Evolutionary conservation across 2,329 filamentous ascomycete species (phyloP), one percentile per base, ranked within the genome.

Genomic region (Penicillium sp.): DNA sequence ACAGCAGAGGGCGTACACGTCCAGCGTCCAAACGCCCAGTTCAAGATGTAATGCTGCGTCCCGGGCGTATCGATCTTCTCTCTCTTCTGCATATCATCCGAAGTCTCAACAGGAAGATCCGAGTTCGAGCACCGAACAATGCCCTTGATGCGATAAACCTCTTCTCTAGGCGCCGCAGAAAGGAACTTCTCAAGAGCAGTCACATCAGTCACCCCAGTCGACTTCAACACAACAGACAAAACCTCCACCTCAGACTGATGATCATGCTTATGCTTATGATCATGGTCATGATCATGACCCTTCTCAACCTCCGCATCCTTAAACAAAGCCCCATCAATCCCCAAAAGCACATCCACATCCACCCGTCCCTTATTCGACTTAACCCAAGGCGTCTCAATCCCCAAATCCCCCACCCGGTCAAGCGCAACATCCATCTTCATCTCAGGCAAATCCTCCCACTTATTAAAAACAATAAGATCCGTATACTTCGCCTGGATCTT

Each of bases 11-110:
- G 80, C 1, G 92, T 95, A 68, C 93, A 96, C 0, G 86, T 96
- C 93, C 94, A 99, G 29, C 94, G 83, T 0, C 92, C 92, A 75
- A 99, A 99, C 0, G 94, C 94, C 94, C 94, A 99, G 72, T 99
- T 99, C 56, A 99, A 82, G 43, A 99, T 96, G 70, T 94, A 97
- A 52, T 90, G 81, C 14, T 74, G 72, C 18, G 72, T 67, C 2
- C 72, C 74, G 1, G 48, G 13, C 1, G 53, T 52, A 22, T 59
- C 49, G 1, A 9, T 85, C 7, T 43, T 50, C 18, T 55, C 31
- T 39, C 61, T 57, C 8, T 67, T 62, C 13, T 68, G 62, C 6
- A 72, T 63, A 47, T 75, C 69, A 14, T 80, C 77, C 10, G 75
- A 81, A 3, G 81, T 79, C 45, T 76, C 75, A 2, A 78, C 78